Evolutionary conservation across 345 rosid species (phyloP).

Genomic region (Eucalyptus polybractea): DNA sequence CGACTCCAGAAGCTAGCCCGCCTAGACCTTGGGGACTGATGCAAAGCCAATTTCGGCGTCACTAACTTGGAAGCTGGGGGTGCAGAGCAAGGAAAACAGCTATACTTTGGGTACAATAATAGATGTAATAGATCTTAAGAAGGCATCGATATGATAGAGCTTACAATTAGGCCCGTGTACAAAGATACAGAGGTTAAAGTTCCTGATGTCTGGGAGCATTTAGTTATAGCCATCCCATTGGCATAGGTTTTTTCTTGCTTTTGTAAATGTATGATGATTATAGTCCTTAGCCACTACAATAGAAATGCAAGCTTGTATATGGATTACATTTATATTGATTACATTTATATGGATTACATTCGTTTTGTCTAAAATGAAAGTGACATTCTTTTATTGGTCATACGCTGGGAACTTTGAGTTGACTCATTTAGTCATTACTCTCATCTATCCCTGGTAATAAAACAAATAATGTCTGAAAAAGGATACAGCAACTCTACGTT

Average conservation of each 20-base stretch:
- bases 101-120: not conserved
- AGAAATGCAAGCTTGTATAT: not conserved
- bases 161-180: not conserved
- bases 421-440: not conserved
- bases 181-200: not conserved
- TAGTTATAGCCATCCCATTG: accelerated
- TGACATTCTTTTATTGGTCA: not conserved
- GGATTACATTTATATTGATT: not conserved
- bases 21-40: not conserved
- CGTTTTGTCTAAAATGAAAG: not conserved
- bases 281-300: not conserved
- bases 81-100: not conserved
- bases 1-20: not conserved
- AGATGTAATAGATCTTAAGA: not conserved
- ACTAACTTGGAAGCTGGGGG: not conserved
- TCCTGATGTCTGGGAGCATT: not conserved
- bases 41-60: not conserved
- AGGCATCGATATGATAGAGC: not conserved
- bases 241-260: not conserved
- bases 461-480: too few species aligned
- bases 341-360: not conserved
- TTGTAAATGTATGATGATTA: not conserved
- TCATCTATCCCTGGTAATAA: not conserved
- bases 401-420: too few species aligned
- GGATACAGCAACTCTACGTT: not conserved